A percentile compares a stretch with the other conserved stretches of the same genome.
These are phyloP conservation scores for Rhizoclosmatium globosum DNA, from an alignment of 192 early-diverging fungal species.

Conservation along the genomic window DNA sequence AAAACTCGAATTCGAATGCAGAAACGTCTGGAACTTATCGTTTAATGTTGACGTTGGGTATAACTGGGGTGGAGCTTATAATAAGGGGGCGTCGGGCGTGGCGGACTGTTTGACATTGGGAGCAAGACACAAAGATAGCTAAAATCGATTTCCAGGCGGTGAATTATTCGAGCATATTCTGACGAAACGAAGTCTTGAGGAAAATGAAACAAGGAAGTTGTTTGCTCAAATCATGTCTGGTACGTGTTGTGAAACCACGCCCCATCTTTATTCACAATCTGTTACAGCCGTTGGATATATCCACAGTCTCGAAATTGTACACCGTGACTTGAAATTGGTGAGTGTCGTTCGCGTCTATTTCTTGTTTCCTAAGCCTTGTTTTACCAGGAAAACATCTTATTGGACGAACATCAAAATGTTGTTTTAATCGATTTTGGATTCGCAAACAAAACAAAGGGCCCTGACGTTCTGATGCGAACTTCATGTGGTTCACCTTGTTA, in stretches of 20 bases:
- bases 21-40: too few species aligned
- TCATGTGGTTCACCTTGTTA: conserved; percentile 99
- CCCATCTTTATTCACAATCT: conserved; percentile 1
- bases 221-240: conserved; percentile 91
- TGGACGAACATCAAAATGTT: conserved; percentile 90
- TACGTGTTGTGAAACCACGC: neutral
- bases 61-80: neutral
- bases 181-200: conserved; percentile 89
- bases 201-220: conserved; percentile 85
- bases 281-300: conserved; percentile 83
- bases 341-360: conserved; percentile 7
- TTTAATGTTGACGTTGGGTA: too few species aligned
- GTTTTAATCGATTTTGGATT: conserved; percentile 99
- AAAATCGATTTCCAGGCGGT: conserved; percentile 73
- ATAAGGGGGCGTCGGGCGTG: neutral
- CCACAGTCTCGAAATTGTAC: conserved; percentile 92
- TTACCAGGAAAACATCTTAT: conserved; percentile 85
- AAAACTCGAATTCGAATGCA: too few species aligned
- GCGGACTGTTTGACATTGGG: neutral
- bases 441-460: conserved; percentile 81
- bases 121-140: conserved; percentile 58
- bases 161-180: conserved; percentile 98
- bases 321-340: conserved; percentile 95
- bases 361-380: neutral
- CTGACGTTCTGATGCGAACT: conserved; percentile 78